Evolutionary conservation across 1,284 basidiomycete genomes (phyloP).

Genomic region (Kalmanozyma brasiliensis): DNA sequence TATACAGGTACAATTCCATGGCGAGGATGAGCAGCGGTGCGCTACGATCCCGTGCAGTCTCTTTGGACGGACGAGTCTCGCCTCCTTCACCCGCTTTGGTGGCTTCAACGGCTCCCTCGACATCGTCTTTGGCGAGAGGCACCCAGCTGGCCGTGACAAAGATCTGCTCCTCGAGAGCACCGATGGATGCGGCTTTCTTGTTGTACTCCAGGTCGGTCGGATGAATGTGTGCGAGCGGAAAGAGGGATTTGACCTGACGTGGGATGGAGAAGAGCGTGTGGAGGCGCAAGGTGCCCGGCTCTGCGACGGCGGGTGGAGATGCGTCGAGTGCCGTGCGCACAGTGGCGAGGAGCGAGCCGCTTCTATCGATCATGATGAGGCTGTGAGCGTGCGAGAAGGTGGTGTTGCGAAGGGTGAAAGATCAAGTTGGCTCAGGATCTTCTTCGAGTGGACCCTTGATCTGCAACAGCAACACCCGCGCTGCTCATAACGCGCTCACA

Average conservation of each 20-base stretch:
- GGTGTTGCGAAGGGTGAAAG: no score
- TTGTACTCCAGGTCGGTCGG: slow-evolving; percentile 37
- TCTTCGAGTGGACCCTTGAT: no score
- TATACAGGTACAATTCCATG: slow-evolving; percentile 84
- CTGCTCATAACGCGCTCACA: no score
- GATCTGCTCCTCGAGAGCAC: slow-evolving; percentile 28
- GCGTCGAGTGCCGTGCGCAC: slow-evolving; percentile 20
- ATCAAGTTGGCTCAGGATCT: not conserved
- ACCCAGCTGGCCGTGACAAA: slow-evolving; percentile 54
- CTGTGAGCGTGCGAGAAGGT: not conserved
- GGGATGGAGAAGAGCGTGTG: slow-evolving; percentile 61
- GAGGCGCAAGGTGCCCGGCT: slow-evolving; percentile 40
- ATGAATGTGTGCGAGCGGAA: slow-evolving; percentile 63
- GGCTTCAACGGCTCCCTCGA: slow-evolving; percentile 1
- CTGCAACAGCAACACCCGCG: no score
- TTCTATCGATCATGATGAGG: slow-evolving; percentile 7
- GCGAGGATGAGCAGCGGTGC: slow-evolving; percentile 74
- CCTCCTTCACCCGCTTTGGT: not conserved
- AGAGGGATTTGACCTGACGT: slow-evolving; percentile 55
- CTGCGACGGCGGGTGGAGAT: slow-evolving; percentile 30
- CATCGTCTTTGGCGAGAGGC: slow-evolving; percentile 7
- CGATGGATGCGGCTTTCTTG: slow-evolving; percentile 24
- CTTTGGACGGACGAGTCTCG: slow-evolving; percentile 66
- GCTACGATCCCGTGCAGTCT: slow-evolving; percentile 6
- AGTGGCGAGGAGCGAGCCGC: slow-evolving; percentile 27